Evolutionary conservation across 2,329 filamentous ascomycete genomes (phyloP).

Genomic region (Colletotrichum tropicicola): DNA sequence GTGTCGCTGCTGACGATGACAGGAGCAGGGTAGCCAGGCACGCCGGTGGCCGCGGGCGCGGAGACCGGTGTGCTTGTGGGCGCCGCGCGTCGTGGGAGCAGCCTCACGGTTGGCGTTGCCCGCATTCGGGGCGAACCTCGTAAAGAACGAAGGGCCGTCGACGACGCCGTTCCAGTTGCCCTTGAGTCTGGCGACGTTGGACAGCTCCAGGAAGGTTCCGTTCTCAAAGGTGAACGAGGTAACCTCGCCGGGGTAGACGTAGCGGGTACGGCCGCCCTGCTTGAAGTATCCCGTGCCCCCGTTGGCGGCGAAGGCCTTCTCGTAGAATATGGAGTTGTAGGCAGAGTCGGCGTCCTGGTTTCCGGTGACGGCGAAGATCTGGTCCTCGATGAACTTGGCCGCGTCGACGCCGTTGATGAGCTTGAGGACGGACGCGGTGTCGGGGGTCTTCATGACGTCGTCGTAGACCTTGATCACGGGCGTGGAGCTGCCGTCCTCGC

Average conservation of each 20-base stretch:
- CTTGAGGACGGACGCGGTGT: conserved; percentile 32
- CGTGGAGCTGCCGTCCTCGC: conserved; percentile 42
- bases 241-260: conserved; percentile 39
- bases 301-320: conserved; percentile 32
- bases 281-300: conserved; percentile 38
- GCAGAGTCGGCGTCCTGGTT: conserved; percentile 37
- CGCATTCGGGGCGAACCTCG: conserved; percentile 37
- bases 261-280: conserved; percentile 36
- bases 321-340: conserved; percentile 50
- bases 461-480: conserved; percentile 57
- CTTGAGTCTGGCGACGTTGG: conserved; percentile 41
- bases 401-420: conserved; percentile 38
- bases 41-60: neutral
- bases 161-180: conserved; percentile 38
- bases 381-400: conserved; percentile 33
- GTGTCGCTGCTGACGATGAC: conserved; percentile 36
- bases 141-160: conserved; percentile 43
- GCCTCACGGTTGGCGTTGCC: neutral
- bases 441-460: conserved; percentile 39
- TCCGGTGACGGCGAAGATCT: conserved; percentile 25
- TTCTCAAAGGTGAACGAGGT: conserved; percentile 47
- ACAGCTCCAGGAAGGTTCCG: conserved; percentile 38
- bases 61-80: neutral
- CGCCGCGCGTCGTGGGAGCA: neutral
- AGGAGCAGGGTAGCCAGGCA: conserved; percentile 38